These are phyloP conservation scores for Keqinozyma sinolaborantium DNA, from an alignment of 1,139 yeast species.

Conservation along the genomic window DNA sequence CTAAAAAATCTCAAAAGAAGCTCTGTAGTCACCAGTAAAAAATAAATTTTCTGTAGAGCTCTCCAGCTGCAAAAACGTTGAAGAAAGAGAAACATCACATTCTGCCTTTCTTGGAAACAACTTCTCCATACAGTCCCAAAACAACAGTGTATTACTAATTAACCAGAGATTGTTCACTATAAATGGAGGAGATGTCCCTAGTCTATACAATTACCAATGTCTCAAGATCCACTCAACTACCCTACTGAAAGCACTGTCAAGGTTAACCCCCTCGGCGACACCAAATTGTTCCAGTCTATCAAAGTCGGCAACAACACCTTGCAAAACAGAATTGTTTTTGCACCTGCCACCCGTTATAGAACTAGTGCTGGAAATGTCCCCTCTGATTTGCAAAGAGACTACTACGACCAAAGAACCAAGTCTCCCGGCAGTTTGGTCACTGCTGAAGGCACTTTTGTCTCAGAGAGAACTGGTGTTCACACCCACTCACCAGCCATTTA, in stretches of 20 bases:
- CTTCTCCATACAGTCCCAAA: background rate
- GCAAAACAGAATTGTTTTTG: conserved; percentile 41
- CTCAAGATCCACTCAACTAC: no score
- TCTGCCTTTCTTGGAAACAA: background rate
- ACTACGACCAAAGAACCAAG: conserved; percentile 52
- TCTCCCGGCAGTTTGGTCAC: conserved; percentile 53
- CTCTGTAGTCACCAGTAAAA: no score
- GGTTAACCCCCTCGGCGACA: conserved; percentile 2
- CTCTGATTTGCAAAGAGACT: conserved; percentile 41
- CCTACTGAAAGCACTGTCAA: conserved; percentile 2
- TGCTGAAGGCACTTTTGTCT: conserved; percentile 31
- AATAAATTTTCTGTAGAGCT: no score
- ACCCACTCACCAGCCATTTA: conserved; percentile 52
- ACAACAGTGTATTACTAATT: no score
- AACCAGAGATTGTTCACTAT: no score
- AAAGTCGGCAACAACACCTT: conserved; percentile 36
- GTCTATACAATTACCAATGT: no score
- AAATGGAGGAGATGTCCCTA: no score
- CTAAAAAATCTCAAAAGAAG: no score
- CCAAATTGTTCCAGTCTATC: conserved; percentile 37
- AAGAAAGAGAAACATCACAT: no score
- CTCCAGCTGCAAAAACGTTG: no score
- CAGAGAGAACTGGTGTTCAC: conserved; percentile 31
- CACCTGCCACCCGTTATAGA: conserved; percentile 55
- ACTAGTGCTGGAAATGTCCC: conserved; percentile 39